phyloP scores from a whole-genome alignment of 495 filamentous ascomycete genomes.

The Wilcoxina mikolae region DNA sequence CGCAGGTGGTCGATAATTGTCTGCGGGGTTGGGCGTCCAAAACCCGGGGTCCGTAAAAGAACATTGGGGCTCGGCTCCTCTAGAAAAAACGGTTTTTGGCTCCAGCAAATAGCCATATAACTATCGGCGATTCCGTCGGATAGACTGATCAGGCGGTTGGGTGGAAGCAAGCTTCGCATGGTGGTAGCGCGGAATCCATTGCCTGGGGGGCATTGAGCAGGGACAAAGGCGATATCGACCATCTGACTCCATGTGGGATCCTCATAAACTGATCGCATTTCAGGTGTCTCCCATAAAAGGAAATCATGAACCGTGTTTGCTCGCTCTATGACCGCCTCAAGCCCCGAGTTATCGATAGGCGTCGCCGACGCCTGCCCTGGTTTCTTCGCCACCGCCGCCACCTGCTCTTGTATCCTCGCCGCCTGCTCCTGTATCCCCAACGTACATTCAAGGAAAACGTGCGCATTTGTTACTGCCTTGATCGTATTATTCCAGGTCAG shows the following conservation, averaged over 20 bases:
- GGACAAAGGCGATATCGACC: slow-evolving; percentile 3
- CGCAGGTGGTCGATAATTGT: slow-evolving; percentile 15
- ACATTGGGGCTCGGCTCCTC: slow-evolving; percentile 6
- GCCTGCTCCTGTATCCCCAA: neutral
- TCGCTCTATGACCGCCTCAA: slow-evolving; percentile 8
- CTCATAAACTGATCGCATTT: slow-evolving; percentile 8
- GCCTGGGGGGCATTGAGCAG: neutral
- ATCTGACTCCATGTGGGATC: neutral
- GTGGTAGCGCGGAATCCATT: neutral
- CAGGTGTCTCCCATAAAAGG: slow-evolving; percentile 14
- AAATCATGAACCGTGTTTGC: slow-evolving; percentile 13
- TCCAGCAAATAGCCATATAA: slow-evolving; percentile 17
- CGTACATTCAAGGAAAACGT: slow-evolving; percentile 11
- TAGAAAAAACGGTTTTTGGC: slow-evolving; percentile 14
- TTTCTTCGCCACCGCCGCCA: too few species aligned
- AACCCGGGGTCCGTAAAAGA: slow-evolving; percentile 4
- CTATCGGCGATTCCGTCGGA: slow-evolving; percentile 3
- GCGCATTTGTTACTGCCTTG: neutral
- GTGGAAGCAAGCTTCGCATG: neutral
- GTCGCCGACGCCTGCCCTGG: too few species aligned
- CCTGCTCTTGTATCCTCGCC: too few species aligned
- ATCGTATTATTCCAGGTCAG: neutral
- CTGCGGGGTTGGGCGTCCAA: slow-evolving; percentile 3
- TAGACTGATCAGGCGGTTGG: neutral
- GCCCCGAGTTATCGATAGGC: neutral